Evolutionary conservation across 495 filamentous ascomycete species (phyloP).

Genomic region (Daldinia decipiens): DNA sequence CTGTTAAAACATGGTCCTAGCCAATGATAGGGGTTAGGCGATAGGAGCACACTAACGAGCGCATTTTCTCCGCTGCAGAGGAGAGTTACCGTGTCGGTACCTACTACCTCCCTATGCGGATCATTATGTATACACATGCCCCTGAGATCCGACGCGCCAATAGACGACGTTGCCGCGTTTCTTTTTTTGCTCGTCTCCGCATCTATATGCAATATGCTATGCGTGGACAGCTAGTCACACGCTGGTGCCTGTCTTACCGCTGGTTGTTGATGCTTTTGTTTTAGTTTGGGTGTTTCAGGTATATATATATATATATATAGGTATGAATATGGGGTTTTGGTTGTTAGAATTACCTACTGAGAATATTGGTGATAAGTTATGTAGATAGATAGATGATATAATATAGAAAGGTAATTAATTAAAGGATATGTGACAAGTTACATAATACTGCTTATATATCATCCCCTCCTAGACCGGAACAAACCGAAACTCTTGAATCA

Average conservation of each 20-base stretch:
- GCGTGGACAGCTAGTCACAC: background rate
- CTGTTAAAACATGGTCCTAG: background rate
- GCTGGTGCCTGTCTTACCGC: background rate
- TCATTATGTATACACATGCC: constrained; percentile 12
- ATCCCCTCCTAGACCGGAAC: constrained; percentile 36
- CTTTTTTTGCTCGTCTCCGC: constrained; percentile 5
- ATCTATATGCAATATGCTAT: background rate
- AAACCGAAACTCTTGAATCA: constrained; percentile 16
- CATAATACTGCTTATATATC: constrained; percentile 5
- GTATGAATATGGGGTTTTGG: background rate
- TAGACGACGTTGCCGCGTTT: constrained; percentile 11
- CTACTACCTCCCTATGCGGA: constrained; percentile 5
- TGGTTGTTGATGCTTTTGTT: background rate
- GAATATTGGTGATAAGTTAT: too few relatives aligned
- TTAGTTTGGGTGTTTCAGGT: background rate
- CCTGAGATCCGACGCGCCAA: constrained; percentile 14
- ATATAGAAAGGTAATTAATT: too few relatives aligned
- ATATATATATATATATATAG: too few relatives aligned
- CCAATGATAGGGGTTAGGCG: constrained; percentile 1
- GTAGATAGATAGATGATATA: too few relatives aligned
- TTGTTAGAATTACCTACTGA: background rate
- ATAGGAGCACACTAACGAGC: background rate
- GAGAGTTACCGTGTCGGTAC: constrained; percentile 4
- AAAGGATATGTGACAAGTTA: background rate
- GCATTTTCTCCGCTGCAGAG: background rate